Base-by-base conservation (phyloP, 352 stramenopile species). In the Pythium plurisporium region DNA sequence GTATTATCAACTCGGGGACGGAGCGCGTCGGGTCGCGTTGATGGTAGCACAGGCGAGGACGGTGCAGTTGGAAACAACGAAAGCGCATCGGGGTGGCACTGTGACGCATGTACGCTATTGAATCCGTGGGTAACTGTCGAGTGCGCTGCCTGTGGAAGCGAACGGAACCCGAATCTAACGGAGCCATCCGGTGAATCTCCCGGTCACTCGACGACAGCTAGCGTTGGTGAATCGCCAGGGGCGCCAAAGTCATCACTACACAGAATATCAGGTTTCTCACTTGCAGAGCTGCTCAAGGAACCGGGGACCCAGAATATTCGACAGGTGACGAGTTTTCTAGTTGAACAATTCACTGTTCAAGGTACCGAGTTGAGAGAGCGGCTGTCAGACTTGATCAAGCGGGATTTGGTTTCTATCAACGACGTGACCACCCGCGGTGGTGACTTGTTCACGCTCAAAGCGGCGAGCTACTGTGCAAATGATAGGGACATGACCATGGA, bases 71-170 rank as follows among this genome's bases (percentile, higher is more conserved):
- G 26, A 36, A 23, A 1, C 42, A 4, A 5, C 8, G 26, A 49
- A 15, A 49, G 23, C 33, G 22, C 42, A 10, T 22, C 59, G 9
- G 78, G 82, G 14, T 92, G 82, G 82, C 20, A 72, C 7, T 92
- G 82, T 34, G 29, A 62, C 12, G 70, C 80, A 12, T 92, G 82
- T 37, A 92, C 82, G 1, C 79, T 89, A 20, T 45, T 87, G 10
- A 92, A 92, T 46, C 62, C 47, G 12, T 92, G 82, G 82, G 26
- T 40, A 25, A 59, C 74, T 11, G 48, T 55, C 4, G 72, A 69
- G 20, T 92, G 82, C 43, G 56, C 51, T 15, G 69, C 81, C 23
- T 92, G 82, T 55, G 73, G 63, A 36, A 82, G 62, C 54, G 76
- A 85, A 43, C 76, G 79, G 3, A 69, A 64, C 40, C 52, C 71